phyloP scores from a whole-genome alignment of 495 filamentous ascomycete species.

The Lophiotrema nucula region DNA sequence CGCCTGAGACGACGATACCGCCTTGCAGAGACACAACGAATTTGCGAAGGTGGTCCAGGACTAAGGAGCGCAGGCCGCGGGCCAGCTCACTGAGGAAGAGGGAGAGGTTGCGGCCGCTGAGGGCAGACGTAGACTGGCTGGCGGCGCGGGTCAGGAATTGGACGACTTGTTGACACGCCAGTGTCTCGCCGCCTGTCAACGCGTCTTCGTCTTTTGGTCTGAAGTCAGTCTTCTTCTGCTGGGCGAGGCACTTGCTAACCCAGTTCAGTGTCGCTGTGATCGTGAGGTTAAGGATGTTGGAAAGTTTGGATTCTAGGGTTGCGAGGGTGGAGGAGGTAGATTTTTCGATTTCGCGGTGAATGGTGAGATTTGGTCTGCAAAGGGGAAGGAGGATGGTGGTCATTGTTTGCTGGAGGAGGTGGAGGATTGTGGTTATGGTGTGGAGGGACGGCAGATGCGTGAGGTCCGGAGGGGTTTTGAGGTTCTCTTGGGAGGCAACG shows the following conservation, averaged over 20 bases:
- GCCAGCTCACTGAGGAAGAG: constrained; percentile 83
- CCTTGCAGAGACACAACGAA: constrained; percentile 89
- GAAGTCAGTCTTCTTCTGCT: constrained; percentile 91
- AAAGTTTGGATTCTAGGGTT: constrained; percentile 85
- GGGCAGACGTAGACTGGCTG: constrained; percentile 58
- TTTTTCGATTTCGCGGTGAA: constrained; percentile 87
- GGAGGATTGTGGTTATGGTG: constrained; percentile 82
- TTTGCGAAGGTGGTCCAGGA: constrained; percentile 92
- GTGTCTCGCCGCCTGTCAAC: constrained; percentile 54
- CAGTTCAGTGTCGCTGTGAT: constrained; percentile 81
- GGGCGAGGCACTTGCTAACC: constrained; percentile 68
- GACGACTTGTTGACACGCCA: constrained; percentile 76
- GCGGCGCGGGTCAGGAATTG: constrained; percentile 70
- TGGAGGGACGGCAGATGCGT: constrained; percentile 74
- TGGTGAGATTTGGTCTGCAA: constrained; percentile 81
- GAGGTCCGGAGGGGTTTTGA: constrained; percentile 84
- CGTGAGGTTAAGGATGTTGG: constrained; percentile 78
- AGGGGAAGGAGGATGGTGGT: constrained; percentile 88
- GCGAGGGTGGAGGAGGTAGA: constrained; percentile 69
- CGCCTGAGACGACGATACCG: constrained; percentile 92
- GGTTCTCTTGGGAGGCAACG: constrained; percentile 69
- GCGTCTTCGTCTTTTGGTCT: constrained; percentile 77
- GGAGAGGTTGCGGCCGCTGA: constrained; percentile 72
- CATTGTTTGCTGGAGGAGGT: constrained; percentile 88
- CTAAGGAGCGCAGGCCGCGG: constrained; percentile 66